These are phyloP conservation scores for Pleodorina starrii DNA, from an alignment of 139 green algal species.

Conservation along the genomic window DNA sequence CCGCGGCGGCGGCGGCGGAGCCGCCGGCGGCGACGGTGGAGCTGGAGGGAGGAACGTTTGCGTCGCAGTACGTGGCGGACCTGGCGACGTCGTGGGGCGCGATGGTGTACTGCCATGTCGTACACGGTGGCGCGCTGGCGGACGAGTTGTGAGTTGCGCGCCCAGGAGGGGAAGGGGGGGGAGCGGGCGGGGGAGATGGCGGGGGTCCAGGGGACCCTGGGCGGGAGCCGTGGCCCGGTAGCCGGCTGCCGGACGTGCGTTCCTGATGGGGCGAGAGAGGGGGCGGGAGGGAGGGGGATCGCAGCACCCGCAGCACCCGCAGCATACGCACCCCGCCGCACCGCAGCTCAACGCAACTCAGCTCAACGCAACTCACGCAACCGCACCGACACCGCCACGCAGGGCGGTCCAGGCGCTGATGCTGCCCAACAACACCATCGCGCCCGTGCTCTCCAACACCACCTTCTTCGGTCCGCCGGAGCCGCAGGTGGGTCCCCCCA, in stretches of 20 bases:
- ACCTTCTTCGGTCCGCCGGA: constrained; percentile 7
- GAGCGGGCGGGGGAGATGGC: background rate
- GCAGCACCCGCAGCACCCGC: too few relatives aligned
- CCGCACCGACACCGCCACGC: too few relatives aligned
- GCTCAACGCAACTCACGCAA: too few relatives aligned
- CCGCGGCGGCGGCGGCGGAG: too few relatives aligned
- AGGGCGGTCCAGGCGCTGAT: constrained; percentile 19
- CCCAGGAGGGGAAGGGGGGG: background rate
- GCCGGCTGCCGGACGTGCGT: too few relatives aligned
- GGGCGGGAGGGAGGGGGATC: too few relatives aligned
- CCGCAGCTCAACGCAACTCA: too few relatives aligned
- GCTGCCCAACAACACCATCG: background rate
- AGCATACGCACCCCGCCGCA: too few relatives aligned
- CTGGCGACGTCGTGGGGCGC: constrained; percentile 7
- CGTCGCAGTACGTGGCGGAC: background rate
- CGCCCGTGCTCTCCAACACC: constrained; percentile 14
- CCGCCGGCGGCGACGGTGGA: background rate
- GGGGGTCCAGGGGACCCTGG: background rate
- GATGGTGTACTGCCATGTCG: constrained; percentile 21
- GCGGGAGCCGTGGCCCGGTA: too few relatives aligned
- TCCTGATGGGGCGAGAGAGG: too few relatives aligned
- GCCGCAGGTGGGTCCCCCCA: constrained; percentile 20
- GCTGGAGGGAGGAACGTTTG: background rate
- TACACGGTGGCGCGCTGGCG: constrained; percentile 1
- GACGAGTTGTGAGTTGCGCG: constrained; percentile 2